Percentiles rank a stretch among this genome's conserved stretches.
Evolutionary conservation across 805 yeast species (phyloP).

Genomic region (Candida pseudoglaebosa): DNA sequence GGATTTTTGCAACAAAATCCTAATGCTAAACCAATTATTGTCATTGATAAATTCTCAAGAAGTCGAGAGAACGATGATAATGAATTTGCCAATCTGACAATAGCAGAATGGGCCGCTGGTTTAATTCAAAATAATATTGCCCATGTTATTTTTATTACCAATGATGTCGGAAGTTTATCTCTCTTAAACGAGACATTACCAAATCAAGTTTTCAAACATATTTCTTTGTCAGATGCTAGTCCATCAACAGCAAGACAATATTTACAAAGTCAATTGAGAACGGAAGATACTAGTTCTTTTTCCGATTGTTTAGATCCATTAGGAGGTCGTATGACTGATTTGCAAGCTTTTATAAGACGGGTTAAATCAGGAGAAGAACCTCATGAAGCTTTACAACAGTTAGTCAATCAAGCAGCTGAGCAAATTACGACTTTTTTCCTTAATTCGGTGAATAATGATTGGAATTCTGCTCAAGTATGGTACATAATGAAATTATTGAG

Average conservation of each 20-base stretch:
- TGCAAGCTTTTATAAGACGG: conserved; percentile 86
- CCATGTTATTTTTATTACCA: conserved; percentile 84
- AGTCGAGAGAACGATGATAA: conserved; percentile 47
- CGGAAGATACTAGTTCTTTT: conserved; percentile 33
- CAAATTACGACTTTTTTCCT: conserved; percentile 81
- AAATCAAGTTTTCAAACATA: conserved; percentile 75
- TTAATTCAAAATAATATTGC: conserved; percentile 76
- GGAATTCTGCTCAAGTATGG: conserved; percentile 88
- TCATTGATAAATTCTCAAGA: conserved; percentile 67
- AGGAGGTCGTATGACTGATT: conserved; percentile 93
- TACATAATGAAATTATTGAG: conserved; percentile 64
- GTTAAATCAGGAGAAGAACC: conserved; percentile 86
- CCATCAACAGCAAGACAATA: conserved; percentile 64
- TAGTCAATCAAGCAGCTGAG: conserved; percentile 80
- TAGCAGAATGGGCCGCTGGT: conserved; percentile 87
- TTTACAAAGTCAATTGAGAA: conserved; percentile 53
- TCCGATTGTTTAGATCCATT: conserved; percentile 63
- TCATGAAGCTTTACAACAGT: conserved; percentile 66
- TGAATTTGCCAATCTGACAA: conserved; percentile 62
- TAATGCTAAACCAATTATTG: conserved; percentile 78
- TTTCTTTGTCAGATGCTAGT: conserved; percentile 79
- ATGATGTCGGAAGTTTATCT: conserved; percentile 75
- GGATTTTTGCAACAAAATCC: conserved; percentile 84
- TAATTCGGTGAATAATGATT: conserved; percentile 24
- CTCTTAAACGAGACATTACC: conserved; percentile 72